Evolutionary conservation across 2,329 filamentous ascomycete genomes (phyloP).

Genomic region (Chaetothyriales sp.): DNA sequence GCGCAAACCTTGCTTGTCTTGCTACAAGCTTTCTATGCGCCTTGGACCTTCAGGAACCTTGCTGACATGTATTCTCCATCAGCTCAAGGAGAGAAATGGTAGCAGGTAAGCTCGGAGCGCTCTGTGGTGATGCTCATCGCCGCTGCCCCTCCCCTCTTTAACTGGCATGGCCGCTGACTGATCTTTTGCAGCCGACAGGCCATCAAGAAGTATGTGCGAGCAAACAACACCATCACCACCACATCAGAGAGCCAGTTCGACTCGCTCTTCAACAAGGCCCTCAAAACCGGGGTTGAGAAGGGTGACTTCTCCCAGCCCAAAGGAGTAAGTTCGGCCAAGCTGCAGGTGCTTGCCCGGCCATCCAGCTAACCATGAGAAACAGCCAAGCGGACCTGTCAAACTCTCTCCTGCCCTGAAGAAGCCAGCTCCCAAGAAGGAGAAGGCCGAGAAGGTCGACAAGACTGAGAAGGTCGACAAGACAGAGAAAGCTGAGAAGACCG

Average conservation of each 20-base stretch:
- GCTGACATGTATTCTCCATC: constrained; percentile 35
- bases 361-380: background rate
- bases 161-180: constrained; percentile 6
- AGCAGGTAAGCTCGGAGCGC: constrained; percentile 41
- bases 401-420: constrained; percentile 32
- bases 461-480: constrained; percentile 8
- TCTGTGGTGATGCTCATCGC: constrained; percentile 9
- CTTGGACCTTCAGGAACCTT: constrained; percentile 3
- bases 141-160: constrained; percentile 9
- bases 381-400: constrained; percentile 58
- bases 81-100: constrained; percentile 58
- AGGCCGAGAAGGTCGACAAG: constrained; percentile 28
- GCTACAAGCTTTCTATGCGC: background rate
- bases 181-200: constrained; percentile 45
- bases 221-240: constrained; percentile 54
- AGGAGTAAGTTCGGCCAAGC: constrained; percentile 41
- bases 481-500: constrained; percentile 16
- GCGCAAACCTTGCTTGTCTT: background rate
- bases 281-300: constrained; percentile 70
- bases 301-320: constrained; percentile 80
- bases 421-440: constrained; percentile 48
- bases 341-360: background rate
- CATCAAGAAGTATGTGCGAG: constrained; percentile 59
- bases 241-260: constrained; percentile 46
- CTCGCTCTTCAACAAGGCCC: constrained; percentile 71